These are phyloP conservation scores for Plasmodium gallinaceum DNA, from an alignment of 169 alveolate genomes.

Conservation along the genomic window DNA sequence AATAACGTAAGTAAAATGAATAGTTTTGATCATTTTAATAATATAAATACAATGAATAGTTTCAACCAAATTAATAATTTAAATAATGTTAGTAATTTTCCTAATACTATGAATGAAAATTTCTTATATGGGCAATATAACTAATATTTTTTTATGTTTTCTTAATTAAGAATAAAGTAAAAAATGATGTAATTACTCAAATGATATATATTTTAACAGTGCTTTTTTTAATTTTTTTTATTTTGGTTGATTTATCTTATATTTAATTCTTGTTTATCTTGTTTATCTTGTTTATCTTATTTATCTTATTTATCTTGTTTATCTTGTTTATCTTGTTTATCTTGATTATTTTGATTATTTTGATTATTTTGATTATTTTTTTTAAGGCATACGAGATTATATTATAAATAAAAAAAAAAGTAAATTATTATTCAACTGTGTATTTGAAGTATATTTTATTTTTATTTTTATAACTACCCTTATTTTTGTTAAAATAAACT, in stretches of 20 bases:
- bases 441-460: not conserved
- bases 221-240: not conserved
- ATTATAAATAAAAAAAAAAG: no score
- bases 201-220: not conserved
- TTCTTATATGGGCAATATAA: slow-evolving; percentile 9
- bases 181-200: no score
- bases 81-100: slow-evolving; percentile 20
- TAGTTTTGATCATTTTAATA: not conserved
- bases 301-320: no score
- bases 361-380: not conserved
- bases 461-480: not conserved
- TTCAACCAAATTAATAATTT: slow-evolving; percentile 4
- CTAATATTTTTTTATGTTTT: not conserved
- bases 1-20: not conserved
- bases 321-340: not conserved
- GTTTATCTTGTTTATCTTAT: no score
- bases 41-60: not conserved
- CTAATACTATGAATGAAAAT: not conserved
- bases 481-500: not conserved
- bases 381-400: not conserved
- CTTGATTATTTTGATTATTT: not conserved
- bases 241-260: no score
- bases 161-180: not conserved
- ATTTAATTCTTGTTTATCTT: no score
- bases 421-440: no score